Base-by-base conservation (phyloP, 495 filamentous ascomycete genomes). In the Thozetella sp. region DNA sequence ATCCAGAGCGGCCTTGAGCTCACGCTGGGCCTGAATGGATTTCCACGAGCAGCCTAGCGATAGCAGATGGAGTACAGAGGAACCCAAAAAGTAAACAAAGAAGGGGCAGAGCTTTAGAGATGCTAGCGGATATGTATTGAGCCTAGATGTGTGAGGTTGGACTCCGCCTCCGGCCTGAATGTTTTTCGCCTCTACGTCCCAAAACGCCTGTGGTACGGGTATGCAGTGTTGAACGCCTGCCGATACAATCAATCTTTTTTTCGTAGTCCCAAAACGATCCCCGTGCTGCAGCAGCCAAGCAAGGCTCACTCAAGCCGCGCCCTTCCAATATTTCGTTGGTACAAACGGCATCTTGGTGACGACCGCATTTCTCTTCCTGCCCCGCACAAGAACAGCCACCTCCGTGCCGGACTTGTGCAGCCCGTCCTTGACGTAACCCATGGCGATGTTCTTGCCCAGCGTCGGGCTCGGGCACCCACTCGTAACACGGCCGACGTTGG, bases 301-400 rank as follows among this genome's bases (percentile, higher is more conserved):
- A n/a, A n/a, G n/a, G n/a, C n/a, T n/a, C n/a, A n/a, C 43, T 48
- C n/a, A 48, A 15, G 62, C 63, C 15, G 54, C 54, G 0, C 66
- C 69, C 67, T 75, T 86, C 63, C 82, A 89, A 70, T 96, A 97
- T 76, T 91, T 93, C 63, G 80, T 88, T 55, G 87, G 84, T 53
- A 97, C 84, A 76, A 97, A 99, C 26, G 95, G 96, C 95, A 99
- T 97, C 80, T 93, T 94, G 1, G 85, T 83, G 30, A 98, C 90
- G 11, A 80, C 83, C 0, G 91, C 95, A 79, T 88, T 88, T 66
- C 92, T 86, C 63, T 83, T 76, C 80, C 90, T 92, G 10, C 93
- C 95, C 26, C 95, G 80, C 0, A 99, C 90, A 58, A 91, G 61
- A 12, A 97, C 88, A 19, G 83, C 83, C 1, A 98, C 80, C 72